Percentiles rank a stretch among this genome's conserved stretches.
Conservation (phyloP, 1,139 yeast genomes). For the Blastobotrys elegans region DNA sequence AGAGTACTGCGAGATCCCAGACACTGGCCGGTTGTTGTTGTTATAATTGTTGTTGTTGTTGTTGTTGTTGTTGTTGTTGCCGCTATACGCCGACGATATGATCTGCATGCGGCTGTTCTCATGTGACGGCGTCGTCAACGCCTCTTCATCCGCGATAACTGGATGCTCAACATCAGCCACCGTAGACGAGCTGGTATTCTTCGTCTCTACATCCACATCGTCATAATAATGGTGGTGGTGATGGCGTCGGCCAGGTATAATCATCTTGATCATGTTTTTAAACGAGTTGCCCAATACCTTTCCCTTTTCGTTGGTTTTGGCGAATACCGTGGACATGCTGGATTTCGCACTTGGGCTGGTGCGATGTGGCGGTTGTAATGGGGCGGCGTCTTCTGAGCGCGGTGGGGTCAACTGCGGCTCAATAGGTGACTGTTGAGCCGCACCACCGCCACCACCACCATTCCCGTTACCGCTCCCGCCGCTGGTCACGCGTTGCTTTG, state of each 20-base stretch:
- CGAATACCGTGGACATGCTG: constrained; percentile 15
- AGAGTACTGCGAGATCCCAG: constrained; percentile 60
- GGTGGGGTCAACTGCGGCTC: not conserved
- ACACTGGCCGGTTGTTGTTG: constrained; percentile 51
- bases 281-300: constrained; percentile 16
- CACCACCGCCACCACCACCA: not conserved
- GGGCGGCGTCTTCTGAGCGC: not conserved
- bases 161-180: not conserved
- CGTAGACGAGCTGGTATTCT: not conserved
- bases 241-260: constrained; percentile 8
- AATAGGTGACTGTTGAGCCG: not conserved
- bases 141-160: not conserved
- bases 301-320: constrained; percentile 14
- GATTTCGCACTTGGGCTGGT: constrained; percentile 14
- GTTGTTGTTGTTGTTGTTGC: not conserved
- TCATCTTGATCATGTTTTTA: constrained; percentile 19
- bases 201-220: not conserved
- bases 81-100: not conserved
- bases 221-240: not conserved
- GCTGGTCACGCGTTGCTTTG: not conserved
- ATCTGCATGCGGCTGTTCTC: too few relatives aligned
- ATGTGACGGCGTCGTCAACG: too few relatives aligned
- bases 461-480: not conserved
- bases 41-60: not conserved
- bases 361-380: not conserved